A percentile compares a stretch with the other conserved stretches of the same genome.
phyloP scores from a whole-genome alignment of 768 basidiomycete genomes.

The Trametes cubensis region DNA sequence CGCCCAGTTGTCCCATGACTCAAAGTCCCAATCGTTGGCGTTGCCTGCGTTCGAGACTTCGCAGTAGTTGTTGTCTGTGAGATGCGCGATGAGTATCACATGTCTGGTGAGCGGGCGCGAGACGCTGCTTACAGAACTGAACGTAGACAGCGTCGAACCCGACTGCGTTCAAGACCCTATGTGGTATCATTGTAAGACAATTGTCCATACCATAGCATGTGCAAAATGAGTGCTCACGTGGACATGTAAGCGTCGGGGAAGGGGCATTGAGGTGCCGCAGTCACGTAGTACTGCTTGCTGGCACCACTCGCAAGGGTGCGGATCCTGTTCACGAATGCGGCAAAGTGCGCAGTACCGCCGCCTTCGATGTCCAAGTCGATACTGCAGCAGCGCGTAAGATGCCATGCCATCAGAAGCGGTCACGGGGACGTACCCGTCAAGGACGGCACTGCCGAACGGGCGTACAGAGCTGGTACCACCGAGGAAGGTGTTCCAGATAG shows the following conservation, averaged over 20 bases:
- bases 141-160: slow-evolving; percentile 76
- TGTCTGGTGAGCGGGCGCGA: neutral
- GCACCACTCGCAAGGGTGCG: slow-evolving; percentile 52
- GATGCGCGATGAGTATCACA: neutral
- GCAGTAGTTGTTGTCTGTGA: slow-evolving; percentile 59
- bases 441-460: slow-evolving; percentile 70
- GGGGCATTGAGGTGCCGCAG: slow-evolving; percentile 68
- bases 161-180: slow-evolving; percentile 57
- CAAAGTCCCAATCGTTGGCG: slow-evolving; percentile 56
- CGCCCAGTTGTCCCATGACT: slow-evolving; percentile 67
- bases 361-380: slow-evolving; percentile 78
- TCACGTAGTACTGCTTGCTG: slow-evolving; percentile 66
- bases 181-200: neutral
- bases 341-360: slow-evolving; percentile 42
- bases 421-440: slow-evolving; percentile 59
- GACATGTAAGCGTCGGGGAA: slow-evolving; percentile 69
- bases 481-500: slow-evolving; percentile 74
- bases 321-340: slow-evolving; percentile 50
- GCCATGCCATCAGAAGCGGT: neutral
- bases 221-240: slow-evolving; percentile 17
- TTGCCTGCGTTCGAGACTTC: slow-evolving; percentile 50
- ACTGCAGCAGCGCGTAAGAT: slow-evolving; percentile 21
- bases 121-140: slow-evolving; percentile 55
- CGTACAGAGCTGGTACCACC: slow-evolving; percentile 63
- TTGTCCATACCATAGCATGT: too few relatives aligned